Percentiles rank a stretch among this genome's conserved stretches.
These are phyloP conservation scores for Trichosporon inkin DNA, from an alignment of 1,284 basidiomycete genomes.

Conservation along the genomic window DNA sequence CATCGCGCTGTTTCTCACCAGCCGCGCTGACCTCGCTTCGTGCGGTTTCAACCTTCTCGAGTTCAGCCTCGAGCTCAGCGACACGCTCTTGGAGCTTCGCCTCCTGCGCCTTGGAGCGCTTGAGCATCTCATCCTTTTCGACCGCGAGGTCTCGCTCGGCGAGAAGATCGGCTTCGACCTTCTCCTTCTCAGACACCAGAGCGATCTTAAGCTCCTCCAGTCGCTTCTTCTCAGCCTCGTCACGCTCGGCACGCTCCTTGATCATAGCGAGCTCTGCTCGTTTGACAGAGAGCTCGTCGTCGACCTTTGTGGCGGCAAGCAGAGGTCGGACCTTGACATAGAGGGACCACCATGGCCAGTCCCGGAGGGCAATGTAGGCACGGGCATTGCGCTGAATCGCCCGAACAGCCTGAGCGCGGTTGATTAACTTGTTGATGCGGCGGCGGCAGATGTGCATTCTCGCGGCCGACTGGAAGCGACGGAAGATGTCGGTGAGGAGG, in stretches of 20 bases:
- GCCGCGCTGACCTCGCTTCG: constrained; percentile 63
- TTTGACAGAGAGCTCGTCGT: constrained; percentile 86
- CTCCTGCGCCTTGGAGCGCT: constrained; percentile 79
- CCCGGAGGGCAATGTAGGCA: constrained; percentile 78
- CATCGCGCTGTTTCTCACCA: constrained; percentile 28
- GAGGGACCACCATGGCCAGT: constrained; percentile 99
- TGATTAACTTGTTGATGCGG: constrained; percentile 91
- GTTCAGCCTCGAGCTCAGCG: constrained; percentile 69
- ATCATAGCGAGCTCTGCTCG: constrained; percentile 77
- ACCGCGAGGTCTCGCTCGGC: constrained; percentile 73
- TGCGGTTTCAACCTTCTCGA: constrained; percentile 79
- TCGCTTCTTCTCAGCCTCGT: constrained; percentile 71
- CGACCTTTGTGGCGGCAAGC: constrained; percentile 84
- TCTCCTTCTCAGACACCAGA: constrained; percentile 73
- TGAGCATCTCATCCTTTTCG: constrained; percentile 82
- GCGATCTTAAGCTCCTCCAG: constrained; percentile 73
- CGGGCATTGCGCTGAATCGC: constrained; percentile 93
- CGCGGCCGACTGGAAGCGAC: constrained; percentile 77
- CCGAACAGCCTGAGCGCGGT: constrained; percentile 83
- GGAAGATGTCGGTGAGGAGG: constrained; percentile 83
- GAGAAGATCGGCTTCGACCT: constrained; percentile 74
- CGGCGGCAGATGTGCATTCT: constrained; percentile 81
- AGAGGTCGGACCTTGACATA: constrained; percentile 94
- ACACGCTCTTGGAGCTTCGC: constrained; percentile 81
- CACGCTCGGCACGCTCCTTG: constrained; percentile 79